A percentile compares a stretch with the other conserved stretches of the same genome.
These are phyloP conservation scores for Coniophora puteana DNA, from an alignment of 1,284 basidiomycete genomes.

Conservation along the genomic window DNA sequence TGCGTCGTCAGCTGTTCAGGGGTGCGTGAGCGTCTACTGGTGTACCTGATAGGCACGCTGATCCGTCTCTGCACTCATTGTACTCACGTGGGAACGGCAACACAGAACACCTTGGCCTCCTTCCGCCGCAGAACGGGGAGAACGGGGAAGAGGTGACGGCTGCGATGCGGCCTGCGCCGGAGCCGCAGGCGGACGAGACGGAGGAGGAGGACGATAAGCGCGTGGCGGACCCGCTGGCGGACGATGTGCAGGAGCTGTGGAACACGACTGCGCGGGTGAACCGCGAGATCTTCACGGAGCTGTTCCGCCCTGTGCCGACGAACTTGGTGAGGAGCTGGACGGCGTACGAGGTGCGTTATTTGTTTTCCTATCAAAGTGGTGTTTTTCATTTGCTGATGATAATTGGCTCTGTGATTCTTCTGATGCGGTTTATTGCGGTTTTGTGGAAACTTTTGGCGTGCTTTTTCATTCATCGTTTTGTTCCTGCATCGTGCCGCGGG, in stretches of 20 bases:
- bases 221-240: conserved; percentile 80
- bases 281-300: conserved; percentile 75
- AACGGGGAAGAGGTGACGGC: conserved; percentile 41
- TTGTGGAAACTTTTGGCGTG: too few species aligned
- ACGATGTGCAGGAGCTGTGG: conserved; percentile 62
- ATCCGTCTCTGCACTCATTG: conserved; percentile 7
- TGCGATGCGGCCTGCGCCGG: conserved; percentile 80
- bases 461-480: too few species aligned
- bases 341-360: conserved; percentile 63
- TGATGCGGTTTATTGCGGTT: too few species aligned
- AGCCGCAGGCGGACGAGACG: conserved; percentile 66
- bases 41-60: neutral
- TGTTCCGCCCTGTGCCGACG: conserved; percentile 81
- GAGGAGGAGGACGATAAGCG: conserved; percentile 52
- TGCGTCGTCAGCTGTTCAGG: conserved; percentile 74
- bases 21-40: conserved; percentile 36
- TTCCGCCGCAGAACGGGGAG: conserved; percentile 53
- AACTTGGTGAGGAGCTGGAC: conserved; percentile 78
- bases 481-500: too few species aligned
- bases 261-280: conserved; percentile 74
- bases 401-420: too few species aligned
- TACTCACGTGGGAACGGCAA: too few species aligned
- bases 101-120: conserved; percentile 86
- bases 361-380: conserved; percentile 21
- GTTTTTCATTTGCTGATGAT: neutral